These are phyloP conservation scores for Hyphopichia burtonii DNA, from an alignment of 1,139 yeast species.

Conservation along the genomic window DNA sequence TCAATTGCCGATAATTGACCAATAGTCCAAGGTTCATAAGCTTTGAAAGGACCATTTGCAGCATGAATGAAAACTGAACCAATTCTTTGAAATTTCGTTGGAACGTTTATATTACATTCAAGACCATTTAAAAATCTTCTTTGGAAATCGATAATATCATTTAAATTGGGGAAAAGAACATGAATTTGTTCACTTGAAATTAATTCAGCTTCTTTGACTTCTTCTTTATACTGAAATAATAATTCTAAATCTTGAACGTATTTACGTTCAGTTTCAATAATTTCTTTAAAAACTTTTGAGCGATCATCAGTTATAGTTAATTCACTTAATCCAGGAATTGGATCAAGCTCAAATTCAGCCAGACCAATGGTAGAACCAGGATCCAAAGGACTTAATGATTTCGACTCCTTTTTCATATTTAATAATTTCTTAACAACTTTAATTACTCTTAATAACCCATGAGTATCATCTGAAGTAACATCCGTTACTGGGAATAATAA, in stretches of 20 bases:
- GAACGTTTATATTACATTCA: conserved; percentile 81
- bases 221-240: conserved; percentile 64
- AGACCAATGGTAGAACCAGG: conserved; percentile 1
- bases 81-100: conserved; percentile 74
- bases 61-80: conserved; percentile 87
- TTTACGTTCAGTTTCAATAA: conserved; percentile 86
- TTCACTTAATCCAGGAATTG: conserved; percentile 18
- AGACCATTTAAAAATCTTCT: conserved; percentile 83
- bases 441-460: conserved; percentile 71
- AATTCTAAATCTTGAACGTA: conserved; percentile 88
- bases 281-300: conserved; percentile 79
- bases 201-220: conserved; percentile 61
- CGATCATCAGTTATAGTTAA: conserved; percentile 50
- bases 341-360: conserved; percentile 7
- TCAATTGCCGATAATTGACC: conserved; percentile 87
- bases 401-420: conserved; percentile 12
- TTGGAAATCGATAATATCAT: conserved; percentile 86
- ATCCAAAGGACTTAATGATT: background rate
- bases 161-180: conserved; percentile 81
- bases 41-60: conserved; percentile 72
- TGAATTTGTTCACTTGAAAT: conserved; percentile 80
- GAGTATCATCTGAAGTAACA: conserved; percentile 80
- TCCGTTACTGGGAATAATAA: conserved; percentile 82
- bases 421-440: conserved; percentile 63
- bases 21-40: conserved; percentile 88